A percentile compares a stretch with the other conserved stretches of the same genome.
These are phyloP conservation scores for Chrysanthemum seticuspe DNA, from an alignment of 129 eudicot genomes.

Conservation along the genomic window DNA sequence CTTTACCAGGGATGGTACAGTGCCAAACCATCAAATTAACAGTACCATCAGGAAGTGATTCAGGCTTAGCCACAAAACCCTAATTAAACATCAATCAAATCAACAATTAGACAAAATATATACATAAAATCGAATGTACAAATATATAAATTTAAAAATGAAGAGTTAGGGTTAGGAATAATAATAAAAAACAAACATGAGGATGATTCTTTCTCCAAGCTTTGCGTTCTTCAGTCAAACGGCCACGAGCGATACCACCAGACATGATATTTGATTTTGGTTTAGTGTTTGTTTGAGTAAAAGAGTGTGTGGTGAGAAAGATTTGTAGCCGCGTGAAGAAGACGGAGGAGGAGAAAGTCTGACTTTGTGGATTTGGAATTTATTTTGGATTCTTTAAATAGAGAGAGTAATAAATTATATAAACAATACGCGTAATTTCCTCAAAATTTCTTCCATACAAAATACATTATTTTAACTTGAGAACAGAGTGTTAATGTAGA, in stretches of 20 bases:
- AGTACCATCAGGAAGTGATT: slow-evolving; percentile 66
- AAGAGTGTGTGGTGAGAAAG: not conserved
- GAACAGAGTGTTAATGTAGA: too few relatives aligned
- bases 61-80: slow-evolving; percentile 93
- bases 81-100: slow-evolving; percentile 20
- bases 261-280: slow-evolving; percentile 40
- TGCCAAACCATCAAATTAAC: slow-evolving; percentile 82
- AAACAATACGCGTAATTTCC: too few relatives aligned
- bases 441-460: too few relatives aligned
- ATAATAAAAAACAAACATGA: slow-evolving; percentile 48
- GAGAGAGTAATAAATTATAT: too few relatives aligned
- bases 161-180: slow-evolving; percentile 20
- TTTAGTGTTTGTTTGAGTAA: not conserved
- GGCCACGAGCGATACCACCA: slow-evolving; percentile 89
- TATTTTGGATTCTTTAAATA: too few relatives aligned
- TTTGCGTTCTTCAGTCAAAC: slow-evolving; percentile 85
- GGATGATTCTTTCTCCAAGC: slow-evolving; percentile 92
- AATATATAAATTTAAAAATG: not conserved
- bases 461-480: too few relatives aligned
- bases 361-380: too few relatives aligned
- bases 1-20: slow-evolving; percentile 73
- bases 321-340: not conserved
- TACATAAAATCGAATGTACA: not conserved
- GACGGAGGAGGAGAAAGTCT: too few relatives aligned
- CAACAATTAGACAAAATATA: not conserved